Evolutionary conservation across 495 filamentous ascomycete genomes (phyloP).

Genomic region (Lichina pygmaea): DNA sequence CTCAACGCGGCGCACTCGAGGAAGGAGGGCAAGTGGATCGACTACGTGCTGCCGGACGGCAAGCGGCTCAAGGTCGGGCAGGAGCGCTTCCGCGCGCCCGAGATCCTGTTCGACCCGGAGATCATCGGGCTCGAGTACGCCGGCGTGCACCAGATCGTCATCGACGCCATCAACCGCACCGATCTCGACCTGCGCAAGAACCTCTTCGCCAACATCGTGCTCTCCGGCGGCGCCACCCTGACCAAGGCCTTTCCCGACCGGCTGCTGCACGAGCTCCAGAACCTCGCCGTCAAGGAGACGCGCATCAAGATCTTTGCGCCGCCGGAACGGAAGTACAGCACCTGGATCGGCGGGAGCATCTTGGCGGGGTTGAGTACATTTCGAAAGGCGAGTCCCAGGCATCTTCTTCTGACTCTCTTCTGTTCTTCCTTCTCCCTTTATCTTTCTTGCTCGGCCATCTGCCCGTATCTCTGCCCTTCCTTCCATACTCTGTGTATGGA

Average conservation of each 20-base stretch:
- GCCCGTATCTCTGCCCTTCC: too few species aligned
- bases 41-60: conserved; percentile 79
- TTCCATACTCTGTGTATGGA: too few species aligned
- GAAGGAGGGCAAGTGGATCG: conserved; percentile 40
- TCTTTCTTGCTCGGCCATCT: too few species aligned
- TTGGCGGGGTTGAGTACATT: conserved; percentile 92
- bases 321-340: conserved; percentile 91
- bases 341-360: conserved; percentile 97
- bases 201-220: conserved; percentile 84
- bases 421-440: too few species aligned
- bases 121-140: conserved; percentile 93
- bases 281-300: conserved; percentile 92
- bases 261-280: conserved; percentile 71
- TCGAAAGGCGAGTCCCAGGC: conserved; percentile 47
- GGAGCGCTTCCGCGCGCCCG: conserved; percentile 84
- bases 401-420: background rate
- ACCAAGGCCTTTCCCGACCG: conserved; percentile 89
- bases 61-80: conserved; percentile 75
- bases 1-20: conserved; percentile 27
- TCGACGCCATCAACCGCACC: conserved; percentile 88
- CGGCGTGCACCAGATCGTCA: conserved; percentile 89
- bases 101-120: conserved; percentile 95
- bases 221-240: conserved; percentile 83
- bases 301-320: conserved; percentile 96
- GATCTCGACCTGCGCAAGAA: conserved; percentile 90